Evolutionary conservation across 805 yeast species (phyloP).

Genomic region (Candida ovalis): DNA sequence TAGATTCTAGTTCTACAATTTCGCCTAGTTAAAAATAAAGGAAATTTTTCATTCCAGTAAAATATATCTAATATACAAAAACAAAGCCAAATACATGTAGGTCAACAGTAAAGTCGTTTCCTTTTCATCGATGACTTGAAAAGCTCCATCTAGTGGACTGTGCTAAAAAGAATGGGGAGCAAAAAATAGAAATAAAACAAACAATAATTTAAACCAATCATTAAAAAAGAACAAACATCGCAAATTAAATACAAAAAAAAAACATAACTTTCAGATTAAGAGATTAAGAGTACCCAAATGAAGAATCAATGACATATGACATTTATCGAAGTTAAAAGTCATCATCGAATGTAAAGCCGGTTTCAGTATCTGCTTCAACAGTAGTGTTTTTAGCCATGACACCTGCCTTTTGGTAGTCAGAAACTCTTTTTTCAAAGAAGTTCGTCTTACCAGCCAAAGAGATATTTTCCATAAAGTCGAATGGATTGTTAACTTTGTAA

Average conservation of each 20-base stretch:
- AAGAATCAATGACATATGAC: background rate
- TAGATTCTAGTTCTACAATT: no score
- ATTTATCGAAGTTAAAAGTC: conserved; percentile 60
- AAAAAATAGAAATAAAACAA: background rate
- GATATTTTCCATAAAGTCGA: conserved; percentile 98
- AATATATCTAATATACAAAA: background rate
- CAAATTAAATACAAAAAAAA: background rate
- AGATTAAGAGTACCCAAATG: background rate
- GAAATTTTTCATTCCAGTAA: no score
- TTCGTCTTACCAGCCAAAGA: conserved; percentile 98
- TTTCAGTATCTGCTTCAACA: conserved; percentile 36
- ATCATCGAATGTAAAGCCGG: conserved; percentile 82
- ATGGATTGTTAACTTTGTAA: conserved; percentile 88
- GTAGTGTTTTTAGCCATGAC: conserved; percentile 76
- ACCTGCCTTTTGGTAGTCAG: conserved; percentile 99
- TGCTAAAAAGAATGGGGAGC: background rate
- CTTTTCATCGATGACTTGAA: background rate
- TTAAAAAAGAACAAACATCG: background rate
- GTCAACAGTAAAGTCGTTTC: background rate
- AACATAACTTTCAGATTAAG: background rate
- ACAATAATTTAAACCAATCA: background rate
- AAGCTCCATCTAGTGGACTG: background rate
- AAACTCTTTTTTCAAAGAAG: conserved; percentile 97
- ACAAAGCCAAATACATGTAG: background rate
- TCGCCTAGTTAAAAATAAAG: no score